Percentiles rank a stretch among this genome's conserved stretches.
phyloP scores from a whole-genome alignment of 2,329 filamentous ascomycete genomes.

The Alternaria metachromatica region DNA sequence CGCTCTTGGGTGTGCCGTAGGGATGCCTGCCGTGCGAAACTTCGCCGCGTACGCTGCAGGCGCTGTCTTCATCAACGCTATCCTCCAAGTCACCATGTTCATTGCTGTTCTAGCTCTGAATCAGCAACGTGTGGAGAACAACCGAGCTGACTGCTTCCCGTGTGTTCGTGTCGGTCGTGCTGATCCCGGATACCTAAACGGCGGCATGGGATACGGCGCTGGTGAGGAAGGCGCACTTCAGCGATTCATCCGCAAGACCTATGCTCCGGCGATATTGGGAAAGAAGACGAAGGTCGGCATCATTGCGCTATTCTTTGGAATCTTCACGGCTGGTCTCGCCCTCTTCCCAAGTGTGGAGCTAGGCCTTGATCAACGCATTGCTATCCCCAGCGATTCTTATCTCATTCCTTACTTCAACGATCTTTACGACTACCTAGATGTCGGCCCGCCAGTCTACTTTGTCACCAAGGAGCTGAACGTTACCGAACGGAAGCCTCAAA shows the following conservation, averaged over 20 bases:
- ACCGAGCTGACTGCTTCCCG: slow-evolving; percentile 89
- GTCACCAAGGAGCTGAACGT: slow-evolving; percentile 83
- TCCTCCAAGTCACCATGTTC: slow-evolving; percentile 98
- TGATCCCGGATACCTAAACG: slow-evolving; percentile 69
- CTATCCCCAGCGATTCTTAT: slow-evolving; percentile 92
- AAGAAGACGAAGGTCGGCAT: slow-evolving; percentile 80
- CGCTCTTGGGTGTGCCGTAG: slow-evolving; percentile 88
- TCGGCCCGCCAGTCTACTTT: slow-evolving; percentile 94
- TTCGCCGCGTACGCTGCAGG: slow-evolving; percentile 97
- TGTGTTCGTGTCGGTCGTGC: slow-evolving; percentile 83
- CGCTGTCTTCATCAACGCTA: slow-evolving; percentile 93
- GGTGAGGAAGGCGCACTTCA: slow-evolving; percentile 86
- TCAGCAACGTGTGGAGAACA: slow-evolving; percentile 86
- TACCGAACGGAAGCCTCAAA: slow-evolving; percentile 77
- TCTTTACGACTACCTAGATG: slow-evolving; percentile 88
- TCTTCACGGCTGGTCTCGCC: slow-evolving; percentile 85
- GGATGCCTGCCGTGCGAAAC: slow-evolving; percentile 97
- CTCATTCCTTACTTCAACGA: slow-evolving; percentile 97
- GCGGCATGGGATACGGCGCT: slow-evolving; percentile 71
- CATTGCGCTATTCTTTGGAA: slow-evolving; percentile 80
- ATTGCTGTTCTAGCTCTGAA: slow-evolving; percentile 90
- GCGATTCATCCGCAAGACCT: slow-evolving; percentile 86
- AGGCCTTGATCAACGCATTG: slow-evolving; percentile 92
- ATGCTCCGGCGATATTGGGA: slow-evolving; percentile 81
- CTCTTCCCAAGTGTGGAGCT: slow-evolving; percentile 84